Percentiles rank a stretch among this genome's conserved stretches.
Conservation (phyloP, 441 rosid species). For the Populus hybrid region DNA sequence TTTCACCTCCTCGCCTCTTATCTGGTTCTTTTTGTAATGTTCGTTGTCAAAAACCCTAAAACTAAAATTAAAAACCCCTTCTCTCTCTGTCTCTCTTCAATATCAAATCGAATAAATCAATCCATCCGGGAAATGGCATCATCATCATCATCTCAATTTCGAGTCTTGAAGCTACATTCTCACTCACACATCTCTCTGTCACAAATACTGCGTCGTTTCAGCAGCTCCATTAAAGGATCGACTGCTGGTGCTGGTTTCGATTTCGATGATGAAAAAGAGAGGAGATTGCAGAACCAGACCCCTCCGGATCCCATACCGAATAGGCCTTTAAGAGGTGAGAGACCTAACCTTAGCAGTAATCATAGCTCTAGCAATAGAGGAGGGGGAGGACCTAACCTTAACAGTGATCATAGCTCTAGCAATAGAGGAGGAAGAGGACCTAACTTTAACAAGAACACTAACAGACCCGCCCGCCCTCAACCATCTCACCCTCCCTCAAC, state of each 20-base stretch:
- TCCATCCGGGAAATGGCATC: neutral
- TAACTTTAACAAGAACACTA: neutral
- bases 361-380: neutral
- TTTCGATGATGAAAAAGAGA: slow-evolving; percentile 5
- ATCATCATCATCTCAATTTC: neutral
- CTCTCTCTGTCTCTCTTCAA: neutral
- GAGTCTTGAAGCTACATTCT: neutral
- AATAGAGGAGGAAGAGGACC: neutral
- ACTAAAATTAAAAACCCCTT: neutral
- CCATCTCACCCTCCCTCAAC: neutral
- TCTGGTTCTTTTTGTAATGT: neutral
- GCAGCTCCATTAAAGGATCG: slow-evolving; percentile 18
- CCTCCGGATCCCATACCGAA: slow-evolving; percentile 66
- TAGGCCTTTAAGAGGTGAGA: slow-evolving; percentile 60
- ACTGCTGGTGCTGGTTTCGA: neutral
- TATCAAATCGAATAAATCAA: neutral
- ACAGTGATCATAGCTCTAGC: no score
- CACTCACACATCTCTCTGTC: neutral
- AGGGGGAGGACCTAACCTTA: neutral
- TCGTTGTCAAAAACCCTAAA: neutral
- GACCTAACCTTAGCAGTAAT: slow-evolving; percentile 6
- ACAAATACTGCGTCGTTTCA: slow-evolving; percentile 25
- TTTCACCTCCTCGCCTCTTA: neutral
- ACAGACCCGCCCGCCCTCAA: neutral
- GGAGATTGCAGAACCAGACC: slow-evolving; percentile 5